Evolutionary conservation across 495 filamentous ascomycete species (phyloP).

Genomic region (Penicillium malachiteum): DNA sequence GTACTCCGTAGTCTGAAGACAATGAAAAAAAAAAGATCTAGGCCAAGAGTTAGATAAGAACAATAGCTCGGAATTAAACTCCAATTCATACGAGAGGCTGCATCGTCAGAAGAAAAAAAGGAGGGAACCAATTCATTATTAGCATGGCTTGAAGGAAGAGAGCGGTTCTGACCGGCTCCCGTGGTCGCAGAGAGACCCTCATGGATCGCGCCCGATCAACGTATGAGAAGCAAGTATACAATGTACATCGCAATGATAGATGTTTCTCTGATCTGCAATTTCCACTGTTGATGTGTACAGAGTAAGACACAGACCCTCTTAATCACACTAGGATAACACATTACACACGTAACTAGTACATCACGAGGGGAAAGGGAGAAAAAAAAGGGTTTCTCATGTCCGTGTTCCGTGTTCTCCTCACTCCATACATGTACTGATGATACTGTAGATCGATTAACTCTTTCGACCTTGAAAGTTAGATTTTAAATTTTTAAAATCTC

Average conservation of each 20-base stretch:
- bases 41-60: neutral
- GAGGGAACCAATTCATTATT: neutral
- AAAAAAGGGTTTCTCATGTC: no score
- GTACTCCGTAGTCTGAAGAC: neutral
- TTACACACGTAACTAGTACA: neutral
- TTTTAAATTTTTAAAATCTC: no score
- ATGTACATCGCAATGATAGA: neutral
- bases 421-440: neutral
- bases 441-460: neutral
- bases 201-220: constrained; percentile 13
- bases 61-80: neutral
- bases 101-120: neutral
- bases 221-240: constrained; percentile 5
- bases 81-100: neutral
- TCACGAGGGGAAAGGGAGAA: neutral
- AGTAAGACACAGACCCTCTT: neutral
- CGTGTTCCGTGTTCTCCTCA: neutral
- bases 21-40: neutral
- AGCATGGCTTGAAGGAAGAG: neutral
- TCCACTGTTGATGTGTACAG: neutral
- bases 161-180: neutral
- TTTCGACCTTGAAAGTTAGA: no score
- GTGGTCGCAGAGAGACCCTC: constrained; percentile 3
- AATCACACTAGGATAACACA: neutral
- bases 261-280: neutral